Base-by-base conservation (phyloP, 148 eudicot species). In the Fagopyrum tataricum region DNA sequence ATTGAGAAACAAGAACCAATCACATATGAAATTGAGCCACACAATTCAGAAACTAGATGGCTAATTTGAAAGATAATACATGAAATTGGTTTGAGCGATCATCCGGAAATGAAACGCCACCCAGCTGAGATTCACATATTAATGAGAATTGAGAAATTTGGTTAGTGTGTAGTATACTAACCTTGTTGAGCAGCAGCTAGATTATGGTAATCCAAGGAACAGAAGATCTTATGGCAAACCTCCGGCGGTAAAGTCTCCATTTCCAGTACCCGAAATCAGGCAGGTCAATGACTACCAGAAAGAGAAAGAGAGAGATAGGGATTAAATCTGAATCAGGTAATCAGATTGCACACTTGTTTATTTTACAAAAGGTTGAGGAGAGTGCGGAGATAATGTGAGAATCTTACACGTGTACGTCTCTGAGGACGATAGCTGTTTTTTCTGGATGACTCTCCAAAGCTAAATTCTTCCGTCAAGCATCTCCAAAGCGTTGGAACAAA, bases 241-340 rank as follows among this genome's bases (percentile, higher is more conserved):
- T 92, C 98, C 5, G 79, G 44, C 26, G 96, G 98, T 71, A 92
- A 84, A 4, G 76, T 76, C 76, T 88, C 98, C 98, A 88, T 90
- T 21, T n/a, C n/a, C 71, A 44, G 48, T 26, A 40, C 15, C 67
- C 15, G 0, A 14, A 26, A 61, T 26, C 40, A 26, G 39, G 39
- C 20, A 23, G 40, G 66, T 24, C 66, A 59, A 59, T 24, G 39
- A 59, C 39, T 59, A 18, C 0, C 62, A 20, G 62, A 7, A 11
- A 58, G 15, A 10, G 67, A 59, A 40, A 59, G 37, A 21, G 64
- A 56, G 31, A 56, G 31, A 9, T 11, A 53, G 59, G 1, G 59
- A 53, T 53, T 20, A 53, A 18, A 53, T 53, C 49, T 46, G 49
- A 10, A 46, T 46, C 49, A 46, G 13, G 49, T 13, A 31, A 31